Base-by-base conservation (phyloP, 1,284 basidiomycete genomes). In the Moniliophthora roreri region DNA sequence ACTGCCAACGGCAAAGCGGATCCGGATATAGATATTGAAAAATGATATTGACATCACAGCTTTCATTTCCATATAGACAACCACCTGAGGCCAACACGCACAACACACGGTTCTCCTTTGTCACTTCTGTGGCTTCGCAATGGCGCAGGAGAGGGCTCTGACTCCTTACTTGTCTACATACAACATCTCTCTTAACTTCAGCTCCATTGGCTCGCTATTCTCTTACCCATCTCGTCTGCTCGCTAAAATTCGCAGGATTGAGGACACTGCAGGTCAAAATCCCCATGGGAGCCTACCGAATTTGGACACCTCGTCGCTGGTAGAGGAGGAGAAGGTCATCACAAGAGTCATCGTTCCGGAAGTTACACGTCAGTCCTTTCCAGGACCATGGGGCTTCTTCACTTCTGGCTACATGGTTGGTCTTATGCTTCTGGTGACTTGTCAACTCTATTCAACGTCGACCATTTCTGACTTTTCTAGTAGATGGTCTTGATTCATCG, bases 371-470 rank as follows among this genome's bases (percentile, higher is more conserved):
- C 32, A 39, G 26, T 46, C 42, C 11, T 70, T 84, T 46, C 81
- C 83, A 1, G 82, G 82, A 0, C 84, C 83, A 0, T 84, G 81
- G 76, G 82, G 75, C 0, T 89, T 89, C 71, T 72, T 87, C 52
- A 85, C 84, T 0, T 87, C 85, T 11, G 79, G 83, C 1, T 90
- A 90, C 65, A 79, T 84, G 58, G 58, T 85, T 36, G 85, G 80
- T 0, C 65, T 90, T 47, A 66, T 89, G 56, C 58, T 82, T 35
- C 81, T 88, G 81, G 87, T 86, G 62, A 59, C 79, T 63, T 16
- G 44, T 42, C 47, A 28, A 21, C 39, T 47, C 34, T 23, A 21
- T 10, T 52, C 53, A 49, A 57, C 54, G 53, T 58, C 52, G 51
- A 9, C 40, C 21, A 4, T 11, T 51, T 50, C 24, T 26, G 51